Evolutionary conservation across 2,329 filamentous ascomycete species (phyloP), one percentile per base, ranked within the genome.

Genomic region (Metarhizium robertsii): DNA sequence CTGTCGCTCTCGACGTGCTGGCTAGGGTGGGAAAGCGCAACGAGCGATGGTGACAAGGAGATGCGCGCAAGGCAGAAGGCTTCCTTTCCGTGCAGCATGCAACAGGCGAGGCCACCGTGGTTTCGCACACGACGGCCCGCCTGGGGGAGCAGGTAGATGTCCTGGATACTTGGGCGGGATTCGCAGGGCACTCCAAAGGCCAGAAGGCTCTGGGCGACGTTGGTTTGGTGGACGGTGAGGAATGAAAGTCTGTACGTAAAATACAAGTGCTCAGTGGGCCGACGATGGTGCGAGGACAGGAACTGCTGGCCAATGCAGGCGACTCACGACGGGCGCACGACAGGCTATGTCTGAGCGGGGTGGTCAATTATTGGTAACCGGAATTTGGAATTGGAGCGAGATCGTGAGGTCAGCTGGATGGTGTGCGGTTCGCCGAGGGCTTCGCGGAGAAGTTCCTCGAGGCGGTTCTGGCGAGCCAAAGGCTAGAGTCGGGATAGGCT

Each of bases 221-320:
- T 11, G 8, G 38, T 16, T 25, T 30, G 50, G 47, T 30, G 47
- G 34, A 36, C 18, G 51, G 56, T 50, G 50, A 52, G 51, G 56
- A 51, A 54, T 58, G 51, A 53, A 56, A 61, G 60, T 56, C 61
- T 64, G 69, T 70, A 70, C 67, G 67, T 70, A 69, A 70, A 68
- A 66, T 57, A 57, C 63, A 67, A 59, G 64, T 64, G 63, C 62
- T 63, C 62, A 55, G 66, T 67, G 67, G 67, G 66, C 64, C 66
- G 58, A 60, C 50, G 55, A 61, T 60, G 57, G 61, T 60, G 58
- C 30, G 38, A 54, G 29, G 58, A 51, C 42, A 57, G 50, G 59
- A 53, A 53, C 55, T 57, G 55, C 59, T 61, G 61, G 60, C 64
- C 67, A 69, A 68, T 67, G 60, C 66, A 63, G 57, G 38, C 50